Conservation (phyloP, 225 moss, liverwort and hornwort species). For the Pleurozium schreberi region DNA sequence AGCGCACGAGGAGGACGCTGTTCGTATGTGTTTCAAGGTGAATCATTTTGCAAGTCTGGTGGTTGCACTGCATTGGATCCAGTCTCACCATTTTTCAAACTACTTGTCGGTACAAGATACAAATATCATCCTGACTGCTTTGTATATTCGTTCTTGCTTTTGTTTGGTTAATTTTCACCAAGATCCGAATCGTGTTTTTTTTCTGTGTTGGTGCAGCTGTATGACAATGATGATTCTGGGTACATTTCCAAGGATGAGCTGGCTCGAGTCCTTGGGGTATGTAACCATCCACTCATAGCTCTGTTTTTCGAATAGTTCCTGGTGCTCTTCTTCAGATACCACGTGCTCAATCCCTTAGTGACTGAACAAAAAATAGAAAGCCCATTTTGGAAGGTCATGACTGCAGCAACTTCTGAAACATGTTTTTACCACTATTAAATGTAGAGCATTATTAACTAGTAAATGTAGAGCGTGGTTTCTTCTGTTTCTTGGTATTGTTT, state of each 20-base stretch:
- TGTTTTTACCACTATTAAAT: not conserved
- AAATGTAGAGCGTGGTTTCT: not conserved
- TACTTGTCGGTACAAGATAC: not conserved
- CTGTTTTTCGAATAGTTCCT: not conserved
- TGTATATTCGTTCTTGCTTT: not conserved
- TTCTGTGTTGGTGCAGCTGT: constrained; percentile 35
- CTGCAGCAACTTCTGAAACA: not conserved
- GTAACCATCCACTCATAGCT: not conserved
- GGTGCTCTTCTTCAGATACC: not conserved
- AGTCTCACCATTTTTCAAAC: not conserved
- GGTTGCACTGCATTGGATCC: not conserved
- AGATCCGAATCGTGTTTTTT: not conserved
- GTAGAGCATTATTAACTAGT: too few species aligned
- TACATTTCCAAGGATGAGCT: constrained; percentile 75
- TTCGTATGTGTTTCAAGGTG: constrained; percentile 74
- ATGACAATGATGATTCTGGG: constrained; percentile 67
- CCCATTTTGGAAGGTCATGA: not conserved
- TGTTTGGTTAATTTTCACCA: not conserved
- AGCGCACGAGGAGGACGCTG: constrained; percentile 51
- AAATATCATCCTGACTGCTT: not conserved
- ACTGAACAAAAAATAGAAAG: not conserved
- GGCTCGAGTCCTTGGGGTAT: constrained; percentile 71
- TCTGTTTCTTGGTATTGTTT: too few species aligned
- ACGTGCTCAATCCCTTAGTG: not conserved
- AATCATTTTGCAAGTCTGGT: not conserved